Conservation (phyloP, 1,284 basidiomycete species). For the Ganoderma boninense region DNA sequence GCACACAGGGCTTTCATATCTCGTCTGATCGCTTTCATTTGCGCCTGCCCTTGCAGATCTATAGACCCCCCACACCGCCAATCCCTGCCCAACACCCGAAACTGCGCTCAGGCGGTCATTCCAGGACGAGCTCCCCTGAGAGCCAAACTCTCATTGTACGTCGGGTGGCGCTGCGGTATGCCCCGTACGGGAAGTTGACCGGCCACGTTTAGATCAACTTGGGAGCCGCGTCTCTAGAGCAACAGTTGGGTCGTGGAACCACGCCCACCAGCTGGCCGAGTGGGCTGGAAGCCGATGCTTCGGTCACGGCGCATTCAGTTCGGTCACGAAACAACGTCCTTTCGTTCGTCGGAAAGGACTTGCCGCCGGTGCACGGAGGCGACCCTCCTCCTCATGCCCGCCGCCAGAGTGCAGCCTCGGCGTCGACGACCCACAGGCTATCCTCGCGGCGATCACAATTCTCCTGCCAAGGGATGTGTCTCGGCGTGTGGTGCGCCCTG, state of each 20-base stretch:
- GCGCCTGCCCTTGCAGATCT: constrained; percentile 34
- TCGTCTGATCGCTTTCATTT: constrained; percentile 14
- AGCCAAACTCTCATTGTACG: constrained; percentile 25
- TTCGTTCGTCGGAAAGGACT: constrained; percentile 17
- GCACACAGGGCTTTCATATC: constrained; percentile 16
- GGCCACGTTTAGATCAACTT: constrained; percentile 17
- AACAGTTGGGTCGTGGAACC: constrained; percentile 8
- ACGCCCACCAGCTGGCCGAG: constrained; percentile 19
- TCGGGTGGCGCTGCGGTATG: constrained; percentile 8
- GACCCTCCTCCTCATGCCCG: constrained; percentile 14
- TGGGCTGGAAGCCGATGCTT: constrained; percentile 18
- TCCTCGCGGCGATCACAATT: constrained; percentile 24
- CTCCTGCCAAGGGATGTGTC: constrained; percentile 21
- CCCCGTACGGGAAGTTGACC: neutral
- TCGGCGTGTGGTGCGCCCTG: constrained; percentile 29
- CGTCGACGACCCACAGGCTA: constrained; percentile 24
- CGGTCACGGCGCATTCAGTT: constrained; percentile 15
- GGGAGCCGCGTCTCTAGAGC: constrained; percentile 21
- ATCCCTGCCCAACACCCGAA: constrained; percentile 38
- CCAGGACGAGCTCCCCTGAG: constrained; percentile 21
- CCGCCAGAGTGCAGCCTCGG: constrained; percentile 21
- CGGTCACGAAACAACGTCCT: constrained; percentile 18
- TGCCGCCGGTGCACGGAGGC: constrained; percentile 12
- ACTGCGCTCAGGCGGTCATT: constrained; percentile 25
- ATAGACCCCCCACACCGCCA: constrained; percentile 47